Conservation (phyloP, 2,329 filamentous ascomycete genomes). For the Graphilbum fragrans region DNA sequence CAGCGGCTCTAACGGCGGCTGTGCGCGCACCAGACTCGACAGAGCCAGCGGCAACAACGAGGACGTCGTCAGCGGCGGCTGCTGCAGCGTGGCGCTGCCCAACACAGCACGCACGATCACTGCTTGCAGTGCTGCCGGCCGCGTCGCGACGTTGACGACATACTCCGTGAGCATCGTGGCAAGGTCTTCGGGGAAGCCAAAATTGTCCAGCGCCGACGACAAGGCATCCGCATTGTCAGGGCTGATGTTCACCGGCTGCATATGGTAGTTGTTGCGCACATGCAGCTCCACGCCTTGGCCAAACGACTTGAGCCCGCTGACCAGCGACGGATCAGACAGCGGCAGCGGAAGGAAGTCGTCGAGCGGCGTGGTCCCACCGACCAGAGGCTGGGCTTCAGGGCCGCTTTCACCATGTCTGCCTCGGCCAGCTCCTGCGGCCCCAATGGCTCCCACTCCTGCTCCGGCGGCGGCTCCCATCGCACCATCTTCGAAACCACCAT, state of each 20-base stretch:
- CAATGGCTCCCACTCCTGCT: no score
- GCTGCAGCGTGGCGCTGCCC: slow-evolving; percentile 18
- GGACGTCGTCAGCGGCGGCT: slow-evolving; percentile 9
- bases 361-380: slow-evolving; percentile 10
- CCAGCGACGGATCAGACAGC: slow-evolving; percentile 23
- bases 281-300: slow-evolving; percentile 25
- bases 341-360: slow-evolving; percentile 23
- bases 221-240: not conserved
- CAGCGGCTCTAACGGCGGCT: slow-evolving; percentile 16
- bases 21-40: slow-evolving; percentile 16
- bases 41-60: slow-evolving; percentile 25
- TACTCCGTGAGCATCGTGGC: not conserved
- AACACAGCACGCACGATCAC: slow-evolving; percentile 24
- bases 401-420: no score
- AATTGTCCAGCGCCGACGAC: not conserved
- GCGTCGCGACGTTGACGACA: slow-evolving; percentile 14
- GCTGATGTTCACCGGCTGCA: slow-evolving; percentile 9
- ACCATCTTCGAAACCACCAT: no score
- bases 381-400: not conserved
- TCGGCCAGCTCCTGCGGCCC: no score
- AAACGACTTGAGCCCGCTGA: slow-evolving; percentile 19
- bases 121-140: slow-evolving; percentile 22
- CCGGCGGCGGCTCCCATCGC: no score
- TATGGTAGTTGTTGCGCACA: slow-evolving; percentile 26
- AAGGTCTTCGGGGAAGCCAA: not conserved